Evolutionary conservation across 1,139 yeast genomes (phyloP).

Genomic region (Hemisphaericaspora xylofermentans): DNA sequence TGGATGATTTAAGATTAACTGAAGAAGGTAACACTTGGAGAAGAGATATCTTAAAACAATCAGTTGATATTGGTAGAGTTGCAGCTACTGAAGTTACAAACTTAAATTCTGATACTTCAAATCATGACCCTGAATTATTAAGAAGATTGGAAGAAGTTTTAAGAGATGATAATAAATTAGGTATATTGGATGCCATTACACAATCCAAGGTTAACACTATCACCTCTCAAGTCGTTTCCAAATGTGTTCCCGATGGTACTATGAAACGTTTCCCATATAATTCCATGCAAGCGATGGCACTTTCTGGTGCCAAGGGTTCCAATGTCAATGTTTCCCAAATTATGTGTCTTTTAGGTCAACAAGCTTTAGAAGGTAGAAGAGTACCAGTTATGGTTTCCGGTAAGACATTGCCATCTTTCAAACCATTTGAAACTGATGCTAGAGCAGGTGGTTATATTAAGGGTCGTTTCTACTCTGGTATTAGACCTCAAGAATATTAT

Average conservation of each 20-base stretch:
- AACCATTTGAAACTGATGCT: slow-evolving; percentile 95
- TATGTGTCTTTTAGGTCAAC: slow-evolving; percentile 99
- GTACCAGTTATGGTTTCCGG: slow-evolving; percentile 99
- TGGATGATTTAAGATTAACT: slow-evolving; percentile 96
- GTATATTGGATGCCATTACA: slow-evolving; percentile 92
- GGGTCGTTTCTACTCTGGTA: slow-evolving; percentile 96
- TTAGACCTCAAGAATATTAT: slow-evolving; percentile 98
- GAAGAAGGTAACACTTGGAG: slow-evolving; percentile 91
- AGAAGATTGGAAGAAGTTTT: slow-evolving; percentile 90
- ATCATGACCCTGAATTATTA: slow-evolving; percentile 72
- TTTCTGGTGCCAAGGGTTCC: slow-evolving; percentile 99
- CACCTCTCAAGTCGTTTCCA: slow-evolving; percentile 88
- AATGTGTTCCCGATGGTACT: slow-evolving; percentile 95
- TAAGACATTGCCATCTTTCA: slow-evolving; percentile 93
- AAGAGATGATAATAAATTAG: slow-evolving; percentile 90
- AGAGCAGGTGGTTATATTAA: slow-evolving; percentile 98
- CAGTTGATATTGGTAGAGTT: slow-evolving; percentile 79
- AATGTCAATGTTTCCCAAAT: slow-evolving; percentile 98
- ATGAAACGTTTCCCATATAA: slow-evolving; percentile 94
- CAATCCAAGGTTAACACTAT: slow-evolving; percentile 90
- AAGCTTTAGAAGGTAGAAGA: slow-evolving; percentile 98
- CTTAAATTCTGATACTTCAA: slow-evolving; percentile 56
- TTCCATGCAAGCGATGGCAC: slow-evolving; percentile 98
- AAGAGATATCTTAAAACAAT: slow-evolving; percentile 70
- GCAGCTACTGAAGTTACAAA: slow-evolving; percentile 97